Conservation (phyloP, 495 filamentous ascomycete genomes). For the Neurospora sp. region DNA sequence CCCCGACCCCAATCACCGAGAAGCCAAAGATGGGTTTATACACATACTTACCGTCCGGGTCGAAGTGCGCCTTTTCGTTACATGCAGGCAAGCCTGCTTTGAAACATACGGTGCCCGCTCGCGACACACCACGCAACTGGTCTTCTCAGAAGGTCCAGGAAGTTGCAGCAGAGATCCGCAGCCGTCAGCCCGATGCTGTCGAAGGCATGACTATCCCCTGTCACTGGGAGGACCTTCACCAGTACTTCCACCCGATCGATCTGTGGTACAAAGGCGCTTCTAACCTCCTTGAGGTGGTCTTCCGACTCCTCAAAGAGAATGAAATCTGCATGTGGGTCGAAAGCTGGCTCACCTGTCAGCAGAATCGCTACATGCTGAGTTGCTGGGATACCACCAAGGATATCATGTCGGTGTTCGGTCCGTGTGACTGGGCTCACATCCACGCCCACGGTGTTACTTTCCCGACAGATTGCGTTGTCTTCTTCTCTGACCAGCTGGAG, state of each 20-base stretch:
- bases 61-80: slow-evolving; percentile 28
- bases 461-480: neutral
- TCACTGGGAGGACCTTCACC: slow-evolving; percentile 29
- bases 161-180: slow-evolving; percentile 19
- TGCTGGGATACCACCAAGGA: slow-evolving; percentile 15
- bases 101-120: slow-evolving; percentile 12
- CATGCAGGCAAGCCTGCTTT: slow-evolving; percentile 13
- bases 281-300: slow-evolving; percentile 35
- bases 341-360: slow-evolving; percentile 7
- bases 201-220: slow-evolving; percentile 14
- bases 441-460: neutral
- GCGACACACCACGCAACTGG: slow-evolving; percentile 12
- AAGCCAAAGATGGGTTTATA: slow-evolving; percentile 18
- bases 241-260: slow-evolving; percentile 45
- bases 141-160: slow-evolving; percentile 14
- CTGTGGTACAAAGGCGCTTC: slow-evolving; percentile 32
- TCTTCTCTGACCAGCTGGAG: neutral
- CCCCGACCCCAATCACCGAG: neutral
- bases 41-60: slow-evolving; percentile 11
- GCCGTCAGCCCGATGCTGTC: slow-evolving; percentile 22
- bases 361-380: slow-evolving; percentile 12
- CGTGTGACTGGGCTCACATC: slow-evolving; percentile 1
- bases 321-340: slow-evolving; percentile 16
- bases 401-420: slow-evolving; percentile 14
- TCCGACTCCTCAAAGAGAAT: slow-evolving; percentile 23